Evolutionary conservation across 352 stramenopile genomes (phyloP), one percentile per base, ranked within the genome.

Genomic region (Chloridella minuta): DNA sequence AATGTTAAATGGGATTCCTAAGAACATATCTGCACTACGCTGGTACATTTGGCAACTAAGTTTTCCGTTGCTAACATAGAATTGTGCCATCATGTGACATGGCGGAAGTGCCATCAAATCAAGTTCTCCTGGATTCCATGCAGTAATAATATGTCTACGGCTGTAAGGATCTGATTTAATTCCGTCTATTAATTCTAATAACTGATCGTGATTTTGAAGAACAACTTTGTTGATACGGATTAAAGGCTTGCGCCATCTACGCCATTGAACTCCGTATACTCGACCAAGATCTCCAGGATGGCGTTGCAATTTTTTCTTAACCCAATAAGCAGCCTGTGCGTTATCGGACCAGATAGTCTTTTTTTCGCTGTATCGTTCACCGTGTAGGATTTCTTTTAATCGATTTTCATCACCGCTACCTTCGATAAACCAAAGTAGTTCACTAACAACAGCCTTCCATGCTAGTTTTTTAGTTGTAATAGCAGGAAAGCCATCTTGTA

Each of bases 1-100:
- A 90, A 99, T 99, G 90, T 99, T 99, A 90, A 99, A 99, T 1
- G 97, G 97, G 27, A 99, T 96, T 2, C 97, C 97, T 23, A 99
- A 92, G 1, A 96, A 96, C 94, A 99, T 98, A 90, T 99, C 97
- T n/a, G 95, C 96, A 83, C 93, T 98, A 21, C 97, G 94, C 91
- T 99, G 96, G 89, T 99, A 99, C 96, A 99, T 98, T 88, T 89
- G 89, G 89, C 92, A 95, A 16, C 89, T 93, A 2, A 96, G 86
- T 88, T 96, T 92, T 80, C 92, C 92, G 66, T 93, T 91, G 83
- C 89, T 90, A 49, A 93, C 92, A 89, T 95, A 97, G 87, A 97
- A 96, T 88, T 96, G 97, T 89, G 94, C 98, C 88, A 99, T 97
- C 94, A 99, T 97, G 91, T 99, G 97, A 90, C 97, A 99, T 23